Base-by-base conservation (phyloP, 176 grass and related monocot genomes). In the Hsuehochloa calcarea region DNA sequence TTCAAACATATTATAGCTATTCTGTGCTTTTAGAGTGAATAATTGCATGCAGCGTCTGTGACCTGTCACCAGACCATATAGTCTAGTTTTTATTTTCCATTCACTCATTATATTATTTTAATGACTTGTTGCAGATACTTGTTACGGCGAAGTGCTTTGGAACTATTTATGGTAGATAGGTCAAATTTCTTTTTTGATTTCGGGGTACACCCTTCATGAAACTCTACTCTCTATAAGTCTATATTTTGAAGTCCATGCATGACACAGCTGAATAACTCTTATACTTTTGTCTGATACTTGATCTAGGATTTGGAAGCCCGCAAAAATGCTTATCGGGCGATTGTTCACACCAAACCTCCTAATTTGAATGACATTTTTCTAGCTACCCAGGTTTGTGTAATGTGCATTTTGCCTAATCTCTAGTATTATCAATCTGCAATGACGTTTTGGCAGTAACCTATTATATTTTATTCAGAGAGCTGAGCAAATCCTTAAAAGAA, bases 111-210 rank as follows among this genome's bases (percentile, higher is more conserved):
- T 23, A 14, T 74, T 43, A 75, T 68, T 90, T 34, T 49, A 29
- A 77, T 87, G 74, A 77, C 11, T 85, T 85, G 13, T 85, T 84
- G 71, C 89, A 98, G 96, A 80, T 98, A 98, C 82, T 89, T 98
- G 81, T 84, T 98, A 61, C 89, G 96, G 46, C 94, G 96, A 83
- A 98, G 96, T 76, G 93, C 96, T 85, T 90, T 98, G 91, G 96
- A 98, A 88, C 77, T 98, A 78, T 98, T 98, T 84, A 98, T 98
- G 96, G 86, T 98, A 68, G 96, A 98, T 78, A 90, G 96, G 35
- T 98, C 96, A 20, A 98, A 95, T 82, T 98, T 92, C 85, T 98
- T 98, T 87, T 95, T 98, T 87, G 96, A 98, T 80, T 98, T 95
- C 49, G 90, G 90, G 93, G 96, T 98, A 98, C 34, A 59, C 65